Percentiles rank a stretch among this genome's conserved stretches.
Conservation (phyloP, 2,329 filamentous ascomycete species). For the Trichophyton mentagrophytes region DNA sequence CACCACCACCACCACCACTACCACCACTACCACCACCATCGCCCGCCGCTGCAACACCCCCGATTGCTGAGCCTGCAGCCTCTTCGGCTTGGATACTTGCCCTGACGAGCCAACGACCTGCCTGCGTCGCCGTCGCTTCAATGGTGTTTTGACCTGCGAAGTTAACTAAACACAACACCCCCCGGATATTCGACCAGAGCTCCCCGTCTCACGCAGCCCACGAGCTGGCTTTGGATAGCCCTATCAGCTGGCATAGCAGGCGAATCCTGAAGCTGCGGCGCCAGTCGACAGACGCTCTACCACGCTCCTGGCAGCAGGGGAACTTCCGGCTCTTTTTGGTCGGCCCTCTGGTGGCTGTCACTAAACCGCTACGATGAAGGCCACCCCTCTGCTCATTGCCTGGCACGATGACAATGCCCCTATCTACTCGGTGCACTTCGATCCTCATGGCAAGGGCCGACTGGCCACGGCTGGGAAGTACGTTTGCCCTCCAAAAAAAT, state of each 20-base stretch:
- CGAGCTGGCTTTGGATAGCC: neutral
- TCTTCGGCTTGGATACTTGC: neutral
- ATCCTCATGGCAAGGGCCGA: constrained; percentile 79
- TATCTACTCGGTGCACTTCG: constrained; percentile 95
- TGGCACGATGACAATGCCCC: constrained; percentile 97
- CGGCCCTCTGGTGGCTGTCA: constrained; percentile 2
- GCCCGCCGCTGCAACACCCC: neutral
- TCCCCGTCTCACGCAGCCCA: neutral
- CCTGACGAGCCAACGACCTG: neutral
- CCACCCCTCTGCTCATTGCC: constrained; percentile 87
- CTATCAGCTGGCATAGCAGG: neutral
- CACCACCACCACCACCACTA: too few species aligned
- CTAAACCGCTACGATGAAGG: constrained; percentile 58
- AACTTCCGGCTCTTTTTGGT: neutral
- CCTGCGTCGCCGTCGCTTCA: neutral
- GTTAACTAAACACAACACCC: neutral
- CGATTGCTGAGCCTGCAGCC: neutral
- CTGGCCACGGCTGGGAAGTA: constrained; percentile 80
- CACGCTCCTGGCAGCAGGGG: neutral
- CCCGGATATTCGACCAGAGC: neutral
- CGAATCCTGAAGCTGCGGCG: neutral
- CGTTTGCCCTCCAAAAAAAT: constrained; percentile 13
- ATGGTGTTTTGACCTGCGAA: neutral
- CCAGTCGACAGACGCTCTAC: neutral
- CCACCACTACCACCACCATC: too few species aligned